A percentile compares a stretch with the other conserved stretches of the same genome.
Evolutionary conservation across 495 filamentous ascomycete species (phyloP).

Genomic region (Aspergillus sclerotiicarbonarius): DNA sequence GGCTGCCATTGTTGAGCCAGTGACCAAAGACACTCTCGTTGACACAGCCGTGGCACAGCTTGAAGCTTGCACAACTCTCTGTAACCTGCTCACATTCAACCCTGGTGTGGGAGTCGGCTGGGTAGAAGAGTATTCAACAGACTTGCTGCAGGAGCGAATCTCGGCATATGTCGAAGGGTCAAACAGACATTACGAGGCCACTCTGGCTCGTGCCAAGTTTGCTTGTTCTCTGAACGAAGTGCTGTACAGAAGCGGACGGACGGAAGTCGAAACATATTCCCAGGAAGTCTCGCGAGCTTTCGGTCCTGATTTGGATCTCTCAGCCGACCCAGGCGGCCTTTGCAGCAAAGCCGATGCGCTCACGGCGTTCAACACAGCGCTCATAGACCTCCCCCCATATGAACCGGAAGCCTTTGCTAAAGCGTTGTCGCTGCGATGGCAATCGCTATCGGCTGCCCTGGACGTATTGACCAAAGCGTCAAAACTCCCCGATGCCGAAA

Average conservation of each 20-base stretch:
- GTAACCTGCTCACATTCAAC: constrained; percentile 48
- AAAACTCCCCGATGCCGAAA: constrained; percentile 49
- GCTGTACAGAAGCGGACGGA: constrained; percentile 48
- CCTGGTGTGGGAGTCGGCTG: constrained; percentile 43
- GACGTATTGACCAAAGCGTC: constrained; percentile 52
- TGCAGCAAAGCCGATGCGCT: constrained; percentile 60
- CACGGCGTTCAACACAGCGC: constrained; percentile 49
- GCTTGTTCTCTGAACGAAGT: constrained; percentile 52
- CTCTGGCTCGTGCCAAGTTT: constrained; percentile 54
- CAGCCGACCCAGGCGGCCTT: constrained; percentile 47
- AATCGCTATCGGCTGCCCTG: constrained; percentile 46
- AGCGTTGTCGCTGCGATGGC: constrained; percentile 44
- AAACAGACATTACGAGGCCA: constrained; percentile 48
- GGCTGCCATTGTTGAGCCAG: constrained; percentile 59
- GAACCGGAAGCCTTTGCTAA: constrained; percentile 27
- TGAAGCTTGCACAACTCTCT: constrained; percentile 55
- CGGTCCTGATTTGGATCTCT: constrained; percentile 37
- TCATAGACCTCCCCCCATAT: constrained; percentile 34
- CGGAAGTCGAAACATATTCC: constrained; percentile 50
- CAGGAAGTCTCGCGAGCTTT: constrained; percentile 46
- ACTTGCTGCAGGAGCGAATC: constrained; percentile 47
- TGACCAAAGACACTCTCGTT: constrained; percentile 59
- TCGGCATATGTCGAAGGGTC: constrained; percentile 44
- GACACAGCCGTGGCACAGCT: constrained; percentile 64
- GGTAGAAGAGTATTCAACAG: constrained; percentile 55